These are phyloP conservation scores for Podospora conica DNA, from an alignment of 495 filamentous ascomycete genomes.

Conservation along the genomic window DNA sequence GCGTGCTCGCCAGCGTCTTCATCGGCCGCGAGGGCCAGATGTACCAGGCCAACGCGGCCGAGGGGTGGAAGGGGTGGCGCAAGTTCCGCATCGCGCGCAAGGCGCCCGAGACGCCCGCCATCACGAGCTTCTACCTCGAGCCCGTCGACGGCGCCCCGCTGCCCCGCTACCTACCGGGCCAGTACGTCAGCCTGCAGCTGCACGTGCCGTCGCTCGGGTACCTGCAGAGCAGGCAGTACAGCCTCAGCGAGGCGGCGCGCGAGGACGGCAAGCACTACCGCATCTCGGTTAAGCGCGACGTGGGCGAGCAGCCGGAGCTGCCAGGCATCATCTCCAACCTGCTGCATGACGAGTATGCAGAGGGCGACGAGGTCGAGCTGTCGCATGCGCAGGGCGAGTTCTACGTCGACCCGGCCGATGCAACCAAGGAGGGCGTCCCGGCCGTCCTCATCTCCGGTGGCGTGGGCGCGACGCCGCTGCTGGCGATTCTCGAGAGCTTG, in stretches of 20 bases:
- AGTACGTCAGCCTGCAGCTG: slow-evolving; percentile 60
- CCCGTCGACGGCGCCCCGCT: slow-evolving; percentile 56
- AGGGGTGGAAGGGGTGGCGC: slow-evolving; percentile 58
- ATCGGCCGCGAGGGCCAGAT: slow-evolving; percentile 56
- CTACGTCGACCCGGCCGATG: slow-evolving; percentile 41
- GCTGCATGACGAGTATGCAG: slow-evolving; percentile 53
- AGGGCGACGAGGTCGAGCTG: slow-evolving; percentile 57
- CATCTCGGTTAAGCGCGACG: slow-evolving; percentile 63
- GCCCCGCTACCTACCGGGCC: slow-evolving; percentile 58
- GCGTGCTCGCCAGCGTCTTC: slow-evolving; percentile 58
- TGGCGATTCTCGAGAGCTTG: slow-evolving; percentile 56
- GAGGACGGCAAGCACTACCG: slow-evolving; percentile 50
- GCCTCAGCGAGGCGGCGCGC: slow-evolving; percentile 55
- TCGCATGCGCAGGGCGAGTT: slow-evolving; percentile 69
- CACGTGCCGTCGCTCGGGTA: slow-evolving; percentile 52
- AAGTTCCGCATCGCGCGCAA: slow-evolving; percentile 58
- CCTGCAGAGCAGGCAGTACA: slow-evolving; percentile 65
- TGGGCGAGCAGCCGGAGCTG: slow-evolving; percentile 36
- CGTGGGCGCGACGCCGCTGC: slow-evolving; percentile 61
- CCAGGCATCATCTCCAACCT: slow-evolving; percentile 64
- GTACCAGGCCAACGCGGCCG: slow-evolving; percentile 46
- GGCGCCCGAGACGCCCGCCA: slow-evolving; percentile 49
- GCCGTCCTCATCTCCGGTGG: slow-evolving; percentile 64
- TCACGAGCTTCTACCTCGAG: slow-evolving; percentile 62
- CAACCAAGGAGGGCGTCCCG: slow-evolving; percentile 39